phyloP scores from a whole-genome alignment of 805 yeast genomes.

The Lipomyces mesembrius region DNA sequence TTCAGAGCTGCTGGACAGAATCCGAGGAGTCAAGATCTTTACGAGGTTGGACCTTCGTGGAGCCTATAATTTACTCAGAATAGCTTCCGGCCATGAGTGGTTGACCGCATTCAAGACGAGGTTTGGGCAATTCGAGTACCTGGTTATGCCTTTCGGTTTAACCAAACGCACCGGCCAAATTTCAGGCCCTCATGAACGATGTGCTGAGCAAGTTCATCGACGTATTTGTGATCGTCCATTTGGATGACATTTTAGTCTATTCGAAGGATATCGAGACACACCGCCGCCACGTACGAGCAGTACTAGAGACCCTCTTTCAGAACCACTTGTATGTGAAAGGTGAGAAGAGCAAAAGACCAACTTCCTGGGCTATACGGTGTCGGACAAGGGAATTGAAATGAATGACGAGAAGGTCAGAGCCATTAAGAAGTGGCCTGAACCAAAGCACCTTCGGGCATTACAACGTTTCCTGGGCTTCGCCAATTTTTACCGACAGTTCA shows the following conservation, averaged over 20 bases:
- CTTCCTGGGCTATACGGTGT: constrained; percentile 16
- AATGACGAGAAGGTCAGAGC: constrained; percentile 6
- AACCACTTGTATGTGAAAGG: constrained; percentile 11
- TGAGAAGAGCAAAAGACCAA: constrained; percentile 10
- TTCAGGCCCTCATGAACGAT: constrained; percentile 36
- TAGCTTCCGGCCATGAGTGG: constrained; percentile 9
- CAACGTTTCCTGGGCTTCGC: constrained; percentile 14
- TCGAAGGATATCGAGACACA: constrained; percentile 23
- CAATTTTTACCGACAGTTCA: constrained; percentile 5
- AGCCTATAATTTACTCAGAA: constrained; percentile 15
- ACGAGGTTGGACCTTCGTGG: constrained; percentile 6
- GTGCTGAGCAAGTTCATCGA: constrained; percentile 11
- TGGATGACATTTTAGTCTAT: constrained; percentile 39
- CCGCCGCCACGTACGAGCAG: constrained; percentile 3
- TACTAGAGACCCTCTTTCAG: constrained; percentile 7
- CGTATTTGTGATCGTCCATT: constrained; percentile 30
- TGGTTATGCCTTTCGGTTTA: constrained; percentile 43
- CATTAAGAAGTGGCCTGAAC: constrained; percentile 7
- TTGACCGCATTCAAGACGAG: constrained; percentile 35
- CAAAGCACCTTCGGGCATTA: neutral
- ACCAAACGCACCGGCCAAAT: constrained; percentile 41
- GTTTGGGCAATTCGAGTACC: constrained; percentile 40
- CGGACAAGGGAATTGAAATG: constrained; percentile 47
- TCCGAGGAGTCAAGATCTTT: constrained; percentile 3
- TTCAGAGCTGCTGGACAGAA: constrained; percentile 11